These are phyloP conservation scores for Penicillium parvum DNA, from an alignment of 495 filamentous ascomycete genomes.

Conservation along the genomic window DNA sequence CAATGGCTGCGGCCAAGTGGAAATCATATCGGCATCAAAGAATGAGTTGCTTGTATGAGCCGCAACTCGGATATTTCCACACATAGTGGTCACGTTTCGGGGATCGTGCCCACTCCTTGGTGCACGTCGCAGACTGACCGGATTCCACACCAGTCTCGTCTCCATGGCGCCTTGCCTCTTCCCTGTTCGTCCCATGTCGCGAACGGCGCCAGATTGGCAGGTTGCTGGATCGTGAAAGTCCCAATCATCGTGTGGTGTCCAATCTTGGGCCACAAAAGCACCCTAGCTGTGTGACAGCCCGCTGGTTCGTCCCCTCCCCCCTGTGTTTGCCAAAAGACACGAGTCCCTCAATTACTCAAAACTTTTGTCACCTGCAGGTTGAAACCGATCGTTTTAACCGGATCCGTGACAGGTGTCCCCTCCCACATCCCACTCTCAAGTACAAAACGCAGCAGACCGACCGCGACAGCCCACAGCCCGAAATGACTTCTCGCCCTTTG, in stretches of 20 bases:
- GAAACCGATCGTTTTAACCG: slow-evolving; percentile 2
- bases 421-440: not conserved
- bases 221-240: not conserved
- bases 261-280: slow-evolving; percentile 17
- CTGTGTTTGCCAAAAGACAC: slow-evolving; percentile 14
- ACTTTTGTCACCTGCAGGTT: slow-evolving; percentile 14
- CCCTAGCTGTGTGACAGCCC: slow-evolving; percentile 22
- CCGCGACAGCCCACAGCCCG: not conserved
- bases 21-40: no score
- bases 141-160: slow-evolving; percentile 6
- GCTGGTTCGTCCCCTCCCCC: slow-evolving; percentile 1
- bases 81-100: not conserved
- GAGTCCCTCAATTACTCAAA: slow-evolving; percentile 4
- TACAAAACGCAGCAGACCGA: slow-evolving; percentile 8
- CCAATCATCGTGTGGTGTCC: slow-evolving; percentile 14
- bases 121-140: not conserved
- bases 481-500: not conserved
- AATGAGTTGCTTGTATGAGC: not conserved
- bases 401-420: slow-evolving; percentile 3
- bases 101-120: not conserved
- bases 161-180: slow-evolving; percentile 3
- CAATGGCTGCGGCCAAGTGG: no score
- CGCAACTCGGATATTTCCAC: not conserved
- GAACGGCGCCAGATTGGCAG: slow-evolving; percentile 5
- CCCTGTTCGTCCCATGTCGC: slow-evolving; percentile 1